phyloP scores from a whole-genome alignment of 331 rosid genomes.

The Erythrophleum ivorense region DNA sequence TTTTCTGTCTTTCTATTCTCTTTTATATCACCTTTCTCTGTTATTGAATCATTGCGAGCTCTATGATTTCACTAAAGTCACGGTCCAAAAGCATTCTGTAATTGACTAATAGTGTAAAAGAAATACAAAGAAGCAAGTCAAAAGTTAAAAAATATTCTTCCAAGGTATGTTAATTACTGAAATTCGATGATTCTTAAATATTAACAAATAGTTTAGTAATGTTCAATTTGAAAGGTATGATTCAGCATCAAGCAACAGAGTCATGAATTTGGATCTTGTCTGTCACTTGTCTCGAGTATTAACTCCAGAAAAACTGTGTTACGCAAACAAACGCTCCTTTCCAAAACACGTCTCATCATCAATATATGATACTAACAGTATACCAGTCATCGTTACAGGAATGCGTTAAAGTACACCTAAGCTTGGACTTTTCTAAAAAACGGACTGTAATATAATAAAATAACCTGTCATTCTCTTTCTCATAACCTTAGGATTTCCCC shows the following conservation, averaged over 20 bases:
- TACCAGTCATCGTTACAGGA: background rate
- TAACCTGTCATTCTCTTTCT: background rate
- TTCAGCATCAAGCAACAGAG: too few species aligned
- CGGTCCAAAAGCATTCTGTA: constrained; percentile 31
- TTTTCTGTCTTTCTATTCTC: constrained; percentile 21
- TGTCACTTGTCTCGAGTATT: background rate
- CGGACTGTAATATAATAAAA: background rate
- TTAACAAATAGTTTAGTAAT: background rate
- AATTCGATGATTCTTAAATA: background rate
- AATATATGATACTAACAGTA: background rate
- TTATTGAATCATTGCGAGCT: constrained; percentile 36
- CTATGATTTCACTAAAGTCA: constrained; percentile 45
- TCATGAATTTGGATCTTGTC: background rate
- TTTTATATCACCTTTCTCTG: background rate
- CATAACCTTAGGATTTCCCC: background rate
- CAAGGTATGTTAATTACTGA: background rate
- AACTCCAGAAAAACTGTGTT: background rate
- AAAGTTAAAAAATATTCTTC: constrained; percentile 26
- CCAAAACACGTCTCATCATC: too few species aligned
- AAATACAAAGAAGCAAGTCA: constrained; percentile 30
- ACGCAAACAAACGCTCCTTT: background rate
- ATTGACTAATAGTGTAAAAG: constrained; percentile 29
- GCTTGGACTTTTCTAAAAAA: too few species aligned
- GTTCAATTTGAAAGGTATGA: background rate
- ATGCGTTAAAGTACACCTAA: too few species aligned